A percentile compares a stretch with the other conserved stretches of the same genome.
Conservation (phyloP, 352 stramenopile genomes). For the Phytophthora pistaciae region DNA sequence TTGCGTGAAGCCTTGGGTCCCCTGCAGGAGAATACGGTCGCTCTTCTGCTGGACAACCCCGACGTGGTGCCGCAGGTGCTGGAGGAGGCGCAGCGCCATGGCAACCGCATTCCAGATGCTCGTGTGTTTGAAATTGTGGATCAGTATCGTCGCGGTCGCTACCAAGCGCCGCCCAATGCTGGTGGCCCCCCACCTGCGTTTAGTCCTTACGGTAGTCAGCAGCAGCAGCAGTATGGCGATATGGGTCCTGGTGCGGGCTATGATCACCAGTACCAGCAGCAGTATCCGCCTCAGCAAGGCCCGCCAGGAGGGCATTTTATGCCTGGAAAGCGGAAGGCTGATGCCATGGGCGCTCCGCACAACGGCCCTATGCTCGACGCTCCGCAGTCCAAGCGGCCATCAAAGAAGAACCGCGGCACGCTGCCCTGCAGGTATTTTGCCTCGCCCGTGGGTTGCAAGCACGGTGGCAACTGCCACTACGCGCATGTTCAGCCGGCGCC, state of each 20-base stretch:
- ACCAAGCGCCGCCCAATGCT: constrained; percentile 36
- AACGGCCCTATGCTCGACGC: constrained; percentile 50
- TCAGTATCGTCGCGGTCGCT: constrained; percentile 56
- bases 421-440: constrained; percentile 81
- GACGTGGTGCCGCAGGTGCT: constrained; percentile 81
- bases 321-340: constrained; percentile 55
- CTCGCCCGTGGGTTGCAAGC: constrained; percentile 73
- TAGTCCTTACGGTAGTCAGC: constrained; percentile 58
- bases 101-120: constrained; percentile 77
- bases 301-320: constrained; percentile 33
- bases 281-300: constrained; percentile 44
- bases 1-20: constrained; percentile 73
- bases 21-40: constrained; percentile 77
- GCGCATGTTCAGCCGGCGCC: constrained; percentile 57
- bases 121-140: constrained; percentile 86
- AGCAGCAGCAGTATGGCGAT: constrained; percentile 44
- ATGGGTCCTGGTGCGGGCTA: constrained; percentile 40
- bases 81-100: constrained; percentile 82
- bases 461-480: constrained; percentile 76
- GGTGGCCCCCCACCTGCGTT: constrained; percentile 39
- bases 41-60: constrained; percentile 77
- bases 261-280: constrained; percentile 37
- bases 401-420: constrained; percentile 54
- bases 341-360: constrained; percentile 35
- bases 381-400: constrained; percentile 48